Evolutionary conservation across 2,329 filamentous ascomycete genomes (phyloP).

Genomic region (Fusarium mexicanum): DNA sequence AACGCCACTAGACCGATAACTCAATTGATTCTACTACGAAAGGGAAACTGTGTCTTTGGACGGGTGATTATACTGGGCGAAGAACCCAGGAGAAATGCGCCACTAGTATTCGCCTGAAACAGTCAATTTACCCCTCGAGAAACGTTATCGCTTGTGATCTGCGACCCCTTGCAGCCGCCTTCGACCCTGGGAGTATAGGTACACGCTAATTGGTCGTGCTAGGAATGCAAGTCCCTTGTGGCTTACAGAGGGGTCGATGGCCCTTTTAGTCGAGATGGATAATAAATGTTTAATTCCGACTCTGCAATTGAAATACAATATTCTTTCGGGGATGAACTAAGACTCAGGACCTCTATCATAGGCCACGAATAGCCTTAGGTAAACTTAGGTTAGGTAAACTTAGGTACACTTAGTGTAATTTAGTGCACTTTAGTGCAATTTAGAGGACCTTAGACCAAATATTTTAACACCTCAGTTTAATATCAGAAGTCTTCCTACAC

Average conservation of each 20-base stretch:
- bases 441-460: too few species aligned
- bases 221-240: not conserved
- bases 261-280: too few species aligned
- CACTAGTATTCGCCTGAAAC: not conserved
- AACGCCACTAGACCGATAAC: not conserved
- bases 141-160: not conserved
- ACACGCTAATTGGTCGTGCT: not conserved
- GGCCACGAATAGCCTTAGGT: too few species aligned
- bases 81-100: accelerated
- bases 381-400: too few species aligned
- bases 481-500: too few species aligned
- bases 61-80: not conserved
- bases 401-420: too few species aligned
- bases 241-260: not conserved
- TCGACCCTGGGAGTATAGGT: accelerated
- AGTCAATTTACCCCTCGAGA: not conserved
- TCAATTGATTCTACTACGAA: too few species aligned
- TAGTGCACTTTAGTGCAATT: too few species aligned
- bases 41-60: not conserved
- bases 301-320: too few species aligned
- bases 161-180: not conserved
- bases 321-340: too few species aligned
- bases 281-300: not conserved
- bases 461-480: too few species aligned
- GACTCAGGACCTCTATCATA: too few species aligned